Conservation (phyloP, 306 rosid species). For the Medicago arabica region DNA sequence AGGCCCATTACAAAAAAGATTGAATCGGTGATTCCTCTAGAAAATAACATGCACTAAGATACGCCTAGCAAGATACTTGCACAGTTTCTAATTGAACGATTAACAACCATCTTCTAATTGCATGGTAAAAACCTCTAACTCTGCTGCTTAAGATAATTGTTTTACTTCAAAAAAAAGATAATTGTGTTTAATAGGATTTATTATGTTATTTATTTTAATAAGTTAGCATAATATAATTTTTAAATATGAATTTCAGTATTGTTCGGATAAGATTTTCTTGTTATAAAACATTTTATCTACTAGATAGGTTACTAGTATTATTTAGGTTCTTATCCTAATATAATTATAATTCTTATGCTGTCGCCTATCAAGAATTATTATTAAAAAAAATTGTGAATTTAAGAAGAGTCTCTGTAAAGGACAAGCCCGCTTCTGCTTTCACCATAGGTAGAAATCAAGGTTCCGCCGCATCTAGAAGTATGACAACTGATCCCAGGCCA, state of each 20-base stretch:
- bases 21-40: conserved; percentile 23
- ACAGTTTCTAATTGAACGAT: conserved; percentile 8
- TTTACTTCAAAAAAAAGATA: too few species aligned
- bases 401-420: background rate
- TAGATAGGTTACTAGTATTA: background rate
- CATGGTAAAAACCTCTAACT: background rate
- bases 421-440: background rate
- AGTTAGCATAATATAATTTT: background rate
- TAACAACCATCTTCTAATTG: conserved; percentile 22
- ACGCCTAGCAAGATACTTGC: conserved; percentile 23
- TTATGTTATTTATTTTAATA: background rate
- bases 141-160: background rate
- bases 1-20: conserved; percentile 16
- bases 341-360: background rate
- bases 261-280: background rate
- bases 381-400: background rate
- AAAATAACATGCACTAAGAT: conserved; percentile 30
- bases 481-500: background rate
- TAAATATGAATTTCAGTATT: background rate
- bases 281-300: background rate
- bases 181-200: background rate
- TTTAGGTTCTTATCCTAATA: background rate
- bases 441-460: background rate
- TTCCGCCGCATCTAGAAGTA: background rate
- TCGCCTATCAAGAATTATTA: background rate